phyloP scores from a whole-genome alignment of 1,139 yeast genomes.

The Yamadazyma jaroonii region DNA sequence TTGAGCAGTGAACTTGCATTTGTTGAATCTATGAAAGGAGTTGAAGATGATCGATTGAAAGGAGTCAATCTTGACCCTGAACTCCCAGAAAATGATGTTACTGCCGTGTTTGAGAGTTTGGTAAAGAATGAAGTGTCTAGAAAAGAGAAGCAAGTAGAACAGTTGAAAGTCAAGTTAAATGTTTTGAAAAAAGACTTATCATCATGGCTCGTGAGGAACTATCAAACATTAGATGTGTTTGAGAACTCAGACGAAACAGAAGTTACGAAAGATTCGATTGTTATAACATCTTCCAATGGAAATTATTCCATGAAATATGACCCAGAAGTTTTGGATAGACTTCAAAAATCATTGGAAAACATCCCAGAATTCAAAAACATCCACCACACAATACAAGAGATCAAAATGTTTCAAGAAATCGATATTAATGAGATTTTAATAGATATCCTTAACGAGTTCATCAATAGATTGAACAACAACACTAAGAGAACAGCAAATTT shows the following conservation, averaged over 20 bases:
- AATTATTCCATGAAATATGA: constrained; percentile 1
- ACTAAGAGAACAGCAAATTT: constrained; percentile 3
- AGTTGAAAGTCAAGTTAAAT: constrained; percentile 3
- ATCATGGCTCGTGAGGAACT: constrained; percentile 12
- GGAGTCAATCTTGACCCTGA: constrained; percentile 16
- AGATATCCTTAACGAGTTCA: constrained; percentile 4
- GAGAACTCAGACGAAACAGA: constrained; percentile 1
- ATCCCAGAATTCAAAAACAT: constrained; percentile 1
- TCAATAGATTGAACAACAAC: constrained; percentile 4
- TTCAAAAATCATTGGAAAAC: neutral
- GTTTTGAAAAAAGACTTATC: constrained; percentile 6
- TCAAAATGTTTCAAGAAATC: neutral
- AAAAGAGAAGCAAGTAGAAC: constrained; percentile 12
- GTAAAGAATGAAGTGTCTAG: constrained; percentile 21
- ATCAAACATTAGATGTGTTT: constrained; percentile 11
- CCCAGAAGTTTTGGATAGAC: neutral
- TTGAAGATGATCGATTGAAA: constrained; percentile 28
- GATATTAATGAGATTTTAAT: neutral
- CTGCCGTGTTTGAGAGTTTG: constrained; percentile 24
- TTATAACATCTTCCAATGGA: neutral
- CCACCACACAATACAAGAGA: neutral
- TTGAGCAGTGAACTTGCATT: constrained; percentile 21
- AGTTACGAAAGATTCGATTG: neutral
- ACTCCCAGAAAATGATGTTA: constrained; percentile 20
- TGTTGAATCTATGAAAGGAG: constrained; percentile 14